Base-by-base conservation (phyloP, 2,329 filamentous ascomycete genomes). In the Colletotrichum sojae region DNA sequence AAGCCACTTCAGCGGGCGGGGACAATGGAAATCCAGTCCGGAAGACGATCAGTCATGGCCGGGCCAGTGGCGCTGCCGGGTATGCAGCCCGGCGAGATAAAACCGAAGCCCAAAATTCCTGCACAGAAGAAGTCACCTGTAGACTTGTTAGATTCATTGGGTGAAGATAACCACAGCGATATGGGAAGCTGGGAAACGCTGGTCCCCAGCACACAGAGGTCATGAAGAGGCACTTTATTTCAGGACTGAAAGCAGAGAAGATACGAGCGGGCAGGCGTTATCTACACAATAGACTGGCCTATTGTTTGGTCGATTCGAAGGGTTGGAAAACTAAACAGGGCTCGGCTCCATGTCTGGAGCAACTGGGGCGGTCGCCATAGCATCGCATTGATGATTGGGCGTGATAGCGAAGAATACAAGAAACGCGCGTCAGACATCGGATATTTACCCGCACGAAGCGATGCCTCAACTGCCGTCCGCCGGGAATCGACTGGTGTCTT, bases 101-200 rank as follows among this genome's bases (percentile, higher is more conserved):
- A 58, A 16, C 58, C 58, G 40, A 71, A 71, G 53, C 58, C 58
- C 6, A 51, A 49, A 45, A 68, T 65, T 10, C 69, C 69, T 16
- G 62, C 59, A 15, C 63, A 68, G 48, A 70, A 67, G 40, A 62
- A 63, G 36, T 77, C 76, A 12, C 76, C 78, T 5, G 76, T 81
- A 55, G 81, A 81, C 69, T 72, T 83, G 51, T 74, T 88, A 18
- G 87, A 88, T 70, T 80, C 87, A 53, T 75, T 88, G 39, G 83
- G 82, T 51, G 85, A 88, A 52, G 81, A 78, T 20, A 77, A 74
- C n/a, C 78, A 78, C 43, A 61, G 70, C 3, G 84, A 84, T 45
- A 80, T 88, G 77, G 83, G 84, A 13, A 82, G 84, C 22, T 89
- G 87, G 86, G 85, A 89, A 73, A 85, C 86, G 5, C 73, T 89